These are phyloP conservation scores for Hypholoma sublateritium DNA, from an alignment of 768 basidiomycete species.

Conservation along the genomic window DNA sequence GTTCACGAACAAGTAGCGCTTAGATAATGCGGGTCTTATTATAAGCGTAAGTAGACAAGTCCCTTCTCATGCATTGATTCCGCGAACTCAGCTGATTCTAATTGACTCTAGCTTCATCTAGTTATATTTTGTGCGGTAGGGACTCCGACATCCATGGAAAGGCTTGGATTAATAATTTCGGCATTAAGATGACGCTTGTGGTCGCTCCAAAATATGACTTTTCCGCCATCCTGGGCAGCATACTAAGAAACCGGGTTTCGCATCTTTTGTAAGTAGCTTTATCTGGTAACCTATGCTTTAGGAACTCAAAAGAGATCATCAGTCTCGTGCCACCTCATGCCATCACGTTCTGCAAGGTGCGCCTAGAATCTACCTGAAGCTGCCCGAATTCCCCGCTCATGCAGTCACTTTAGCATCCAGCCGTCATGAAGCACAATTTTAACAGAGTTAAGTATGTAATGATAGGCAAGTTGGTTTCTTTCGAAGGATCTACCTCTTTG, in stretches of 20 bases:
- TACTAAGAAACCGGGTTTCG: constrained; percentile 43
- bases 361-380: constrained; percentile 12
- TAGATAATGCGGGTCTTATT: constrained; percentile 46
- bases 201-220: constrained; percentile 47
- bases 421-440: constrained; percentile 41
- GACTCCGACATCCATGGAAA: background rate
- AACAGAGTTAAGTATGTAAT: constrained; percentile 38
- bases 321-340: constrained; percentile 51
- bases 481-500: background rate
- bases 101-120: constrained; percentile 46
- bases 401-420: constrained; percentile 38
- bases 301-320: background rate
- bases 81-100: constrained; percentile 13
- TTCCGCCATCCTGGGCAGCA: constrained; percentile 42
- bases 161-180: background rate
- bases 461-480: constrained; percentile 31
- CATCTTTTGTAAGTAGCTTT: constrained; percentile 43
- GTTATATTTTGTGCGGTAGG: constrained; percentile 52
- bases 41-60: constrained; percentile 41
- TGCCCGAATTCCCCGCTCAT: background rate
- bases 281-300: background rate
- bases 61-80: background rate
- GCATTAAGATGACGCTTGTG: constrained; percentile 48
- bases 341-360: constrained; percentile 49
- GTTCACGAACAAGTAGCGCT: constrained; percentile 2